A percentile compares a stretch with the other conserved stretches of the same genome.
Evolutionary conservation across 164 flowering plant genomes (phyloP).

Genomic region (Tinospora cordifolia): DNA sequence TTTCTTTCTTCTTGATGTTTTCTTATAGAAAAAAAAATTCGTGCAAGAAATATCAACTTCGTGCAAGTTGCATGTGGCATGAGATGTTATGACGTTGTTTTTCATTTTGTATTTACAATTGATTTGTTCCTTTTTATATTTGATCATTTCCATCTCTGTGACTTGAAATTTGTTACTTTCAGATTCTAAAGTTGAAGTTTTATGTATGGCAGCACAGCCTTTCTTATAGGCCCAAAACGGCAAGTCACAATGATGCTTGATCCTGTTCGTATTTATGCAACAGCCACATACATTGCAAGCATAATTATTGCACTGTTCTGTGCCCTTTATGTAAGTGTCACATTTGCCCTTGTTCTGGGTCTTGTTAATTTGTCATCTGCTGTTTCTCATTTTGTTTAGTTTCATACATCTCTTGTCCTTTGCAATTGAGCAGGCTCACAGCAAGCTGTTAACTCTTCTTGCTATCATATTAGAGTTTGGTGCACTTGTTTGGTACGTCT

Average conservation of each 20-base stretch:
- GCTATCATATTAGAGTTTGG: constrained; percentile 80
- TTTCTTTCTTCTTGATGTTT: background rate
- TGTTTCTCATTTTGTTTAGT: background rate
- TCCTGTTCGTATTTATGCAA: constrained; percentile 91
- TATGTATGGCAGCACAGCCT: constrained; percentile 87
- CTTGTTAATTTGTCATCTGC: background rate
- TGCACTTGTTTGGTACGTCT: constrained; percentile 71
- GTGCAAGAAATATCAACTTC: background rate
- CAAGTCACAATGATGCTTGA: constrained; percentile 95
- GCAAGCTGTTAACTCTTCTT: constrained; percentile 77
- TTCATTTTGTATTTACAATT: background rate
- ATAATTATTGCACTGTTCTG: constrained; percentile 71
- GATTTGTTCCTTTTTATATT: background rate
- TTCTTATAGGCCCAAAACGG: constrained; percentile 86
- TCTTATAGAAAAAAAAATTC: background rate
- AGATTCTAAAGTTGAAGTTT: constrained; percentile 37
- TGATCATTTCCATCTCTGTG: constrained; percentile 9
- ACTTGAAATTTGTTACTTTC: constrained; percentile 14
- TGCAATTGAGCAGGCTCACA: constrained; percentile 51
- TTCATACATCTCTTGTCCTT: constrained; percentile 3
- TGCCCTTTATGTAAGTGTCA: constrained; percentile 79
- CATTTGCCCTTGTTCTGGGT: background rate
- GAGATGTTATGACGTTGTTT: background rate
- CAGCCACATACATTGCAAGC: constrained; percentile 73
- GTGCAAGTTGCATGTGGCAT: background rate